These are phyloP conservation scores for Geosiphon pyriformis DNA, from an alignment of 192 early-diverging fungal genomes.

Conservation along the genomic window DNA sequence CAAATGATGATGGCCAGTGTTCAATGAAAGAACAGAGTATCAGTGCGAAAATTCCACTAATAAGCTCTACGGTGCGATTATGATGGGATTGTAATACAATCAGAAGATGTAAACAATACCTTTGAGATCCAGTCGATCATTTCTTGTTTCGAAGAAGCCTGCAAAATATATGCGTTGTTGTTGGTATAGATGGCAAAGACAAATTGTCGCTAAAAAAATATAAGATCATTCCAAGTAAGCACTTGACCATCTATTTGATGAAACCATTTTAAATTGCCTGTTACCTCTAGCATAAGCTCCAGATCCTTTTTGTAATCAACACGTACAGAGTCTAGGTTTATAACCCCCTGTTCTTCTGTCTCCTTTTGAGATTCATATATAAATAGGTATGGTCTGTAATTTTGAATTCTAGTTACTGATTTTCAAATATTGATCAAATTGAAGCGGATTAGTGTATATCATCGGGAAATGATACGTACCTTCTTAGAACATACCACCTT, in stretches of 20 bases:
- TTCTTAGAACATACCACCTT: conserved; percentile 73
- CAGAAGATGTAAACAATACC: too few relatives aligned
- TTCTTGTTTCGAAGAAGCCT: conserved; percentile 54
- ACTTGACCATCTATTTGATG: too few relatives aligned
- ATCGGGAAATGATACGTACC: conserved; percentile 28
- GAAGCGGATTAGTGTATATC: too few relatives aligned
- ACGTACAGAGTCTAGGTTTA: conserved; percentile 66
- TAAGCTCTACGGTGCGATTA: too few relatives aligned
- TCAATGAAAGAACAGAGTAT: too few relatives aligned
- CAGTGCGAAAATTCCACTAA: too few relatives aligned
- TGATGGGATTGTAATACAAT: too few relatives aligned
- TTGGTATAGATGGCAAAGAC: conserved; percentile 70
- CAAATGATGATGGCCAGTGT: too few relatives aligned
- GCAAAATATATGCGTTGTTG: conserved; percentile 59
- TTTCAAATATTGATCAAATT: background rate
- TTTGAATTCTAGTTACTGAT: background rate
- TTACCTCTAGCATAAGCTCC: conserved; percentile 55
- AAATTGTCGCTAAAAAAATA: conserved; percentile 44
- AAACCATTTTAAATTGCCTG: background rate
- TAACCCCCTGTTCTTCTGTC: conserved; percentile 63
- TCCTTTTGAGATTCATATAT: conserved; percentile 63
- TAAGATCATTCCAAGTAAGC: too few relatives aligned
- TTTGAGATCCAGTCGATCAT: conserved; percentile 63
- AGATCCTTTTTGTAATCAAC: conserved; percentile 51
- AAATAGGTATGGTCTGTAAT: conserved; percentile 68